These are phyloP conservation scores for Cryphonectria japonica DNA, from an alignment of 2,329 filamentous ascomycete genomes.

Conservation along the genomic window DNA sequence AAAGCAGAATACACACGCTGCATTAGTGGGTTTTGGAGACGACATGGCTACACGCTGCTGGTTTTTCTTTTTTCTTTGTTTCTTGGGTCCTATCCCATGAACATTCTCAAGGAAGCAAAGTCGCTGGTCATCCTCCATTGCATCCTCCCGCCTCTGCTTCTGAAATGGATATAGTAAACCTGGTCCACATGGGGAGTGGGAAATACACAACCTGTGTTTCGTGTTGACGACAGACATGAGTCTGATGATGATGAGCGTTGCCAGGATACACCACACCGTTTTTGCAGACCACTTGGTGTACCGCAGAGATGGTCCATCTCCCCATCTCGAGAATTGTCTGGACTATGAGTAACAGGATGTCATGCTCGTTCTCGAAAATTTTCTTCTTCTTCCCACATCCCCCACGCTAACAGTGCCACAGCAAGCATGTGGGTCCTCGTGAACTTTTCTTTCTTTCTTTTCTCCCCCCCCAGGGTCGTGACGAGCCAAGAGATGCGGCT, in stretches of 20 bases:
- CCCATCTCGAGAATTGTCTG: not conserved
- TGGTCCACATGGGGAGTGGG: not conserved
- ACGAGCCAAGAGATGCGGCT: conserved; percentile 5
- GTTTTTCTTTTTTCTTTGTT: not conserved
- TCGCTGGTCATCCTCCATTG: not conserved
- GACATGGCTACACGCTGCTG: not conserved
- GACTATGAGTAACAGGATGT: too few species aligned
- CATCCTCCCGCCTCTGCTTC: not conserved
- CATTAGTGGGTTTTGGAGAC: not conserved
- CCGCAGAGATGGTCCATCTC: not conserved
- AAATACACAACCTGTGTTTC: not conserved
- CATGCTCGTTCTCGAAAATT: too few species aligned
- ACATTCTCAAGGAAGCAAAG: not conserved
- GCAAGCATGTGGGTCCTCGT: not conserved
- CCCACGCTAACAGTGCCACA: not conserved
- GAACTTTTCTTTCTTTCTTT: not conserved
- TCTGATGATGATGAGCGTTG: too few species aligned
- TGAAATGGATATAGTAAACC: too few species aligned
- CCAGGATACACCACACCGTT: too few species aligned
- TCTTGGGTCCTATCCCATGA: not conserved
- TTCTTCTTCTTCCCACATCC: not conserved
- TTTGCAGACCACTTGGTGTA: not conserved
- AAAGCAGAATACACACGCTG: not conserved
- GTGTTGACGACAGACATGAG: not conserved
- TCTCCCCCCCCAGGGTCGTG: not conserved